These are phyloP conservation scores for Syzygium aqueum DNA, from an alignment of 345 rosid species.

Conservation along the genomic window DNA sequence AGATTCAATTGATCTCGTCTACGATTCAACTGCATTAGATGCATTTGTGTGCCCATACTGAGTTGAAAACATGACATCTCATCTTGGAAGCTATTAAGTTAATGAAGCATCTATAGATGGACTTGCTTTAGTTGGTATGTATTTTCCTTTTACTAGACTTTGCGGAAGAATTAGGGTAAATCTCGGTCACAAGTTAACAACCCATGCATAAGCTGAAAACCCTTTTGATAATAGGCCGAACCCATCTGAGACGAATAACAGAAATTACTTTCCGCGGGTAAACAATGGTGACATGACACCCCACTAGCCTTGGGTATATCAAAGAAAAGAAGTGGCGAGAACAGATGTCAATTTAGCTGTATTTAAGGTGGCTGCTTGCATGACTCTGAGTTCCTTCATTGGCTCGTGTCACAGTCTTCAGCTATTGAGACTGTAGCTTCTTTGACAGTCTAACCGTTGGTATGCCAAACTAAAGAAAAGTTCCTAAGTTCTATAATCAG, in stretches of 20 bases:
- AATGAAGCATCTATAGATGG: background rate
- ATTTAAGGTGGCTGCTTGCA: background rate
- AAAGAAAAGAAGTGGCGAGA: background rate
- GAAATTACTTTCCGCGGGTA: background rate
- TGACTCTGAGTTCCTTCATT: background rate
- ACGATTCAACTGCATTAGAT: background rate
- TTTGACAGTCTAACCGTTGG: background rate
- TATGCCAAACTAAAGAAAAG: background rate
- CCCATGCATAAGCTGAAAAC: background rate
- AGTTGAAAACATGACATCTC: background rate
- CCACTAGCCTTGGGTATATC: background rate
- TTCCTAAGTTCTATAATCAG: background rate
- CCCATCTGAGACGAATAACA: background rate
- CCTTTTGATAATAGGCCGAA: background rate
- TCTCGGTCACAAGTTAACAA: background rate
- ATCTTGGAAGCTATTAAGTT: background rate
- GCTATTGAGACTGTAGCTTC: background rate
- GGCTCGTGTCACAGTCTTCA: background rate
- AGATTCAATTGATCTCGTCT: background rate
- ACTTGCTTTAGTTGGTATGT: background rate
- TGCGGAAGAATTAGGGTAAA: background rate
- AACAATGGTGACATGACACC: background rate
- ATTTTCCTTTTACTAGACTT: background rate
- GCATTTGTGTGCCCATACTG: background rate
- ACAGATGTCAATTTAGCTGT: background rate